A percentile compares a stretch with the other conserved stretches of the same genome.
Conservation (phyloP, 306 rosid genomes). For the Cicer judaicum region DNA sequence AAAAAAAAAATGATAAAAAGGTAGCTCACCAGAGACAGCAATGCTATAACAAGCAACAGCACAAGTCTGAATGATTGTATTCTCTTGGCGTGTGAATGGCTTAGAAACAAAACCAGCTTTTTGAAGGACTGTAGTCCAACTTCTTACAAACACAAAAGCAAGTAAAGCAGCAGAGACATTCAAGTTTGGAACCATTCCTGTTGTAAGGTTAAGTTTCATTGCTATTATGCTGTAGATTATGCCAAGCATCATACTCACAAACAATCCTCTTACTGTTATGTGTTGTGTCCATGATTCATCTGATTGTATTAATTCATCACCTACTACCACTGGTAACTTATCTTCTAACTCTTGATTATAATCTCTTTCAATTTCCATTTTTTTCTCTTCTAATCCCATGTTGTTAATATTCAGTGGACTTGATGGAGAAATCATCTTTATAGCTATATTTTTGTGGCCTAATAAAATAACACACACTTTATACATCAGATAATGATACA, state of each 20-base stretch:
- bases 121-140: constrained; percentile 70
- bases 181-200: constrained; percentile 82
- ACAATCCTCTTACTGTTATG: constrained; percentile 75
- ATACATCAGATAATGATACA: constrained; percentile 29
- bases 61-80: constrained; percentile 90
- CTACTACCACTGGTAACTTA: not conserved
- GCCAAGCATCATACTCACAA: constrained; percentile 79
- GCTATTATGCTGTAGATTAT: constrained; percentile 69
- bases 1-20: no score
- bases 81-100: constrained; percentile 92
- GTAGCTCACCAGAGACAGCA: constrained; percentile 38
- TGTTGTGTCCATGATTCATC: constrained; percentile 67
- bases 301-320: constrained; percentile 38
- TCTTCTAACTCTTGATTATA: constrained; percentile 39
- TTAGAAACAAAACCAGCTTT: constrained; percentile 67
- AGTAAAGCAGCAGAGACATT: constrained; percentile 93
- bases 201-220: constrained; percentile 92
- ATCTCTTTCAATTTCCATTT: constrained; percentile 45
- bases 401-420: constrained; percentile 20
- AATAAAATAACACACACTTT: not conserved
- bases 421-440: constrained; percentile 41
- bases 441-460: not conserved
- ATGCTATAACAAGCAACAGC: constrained; percentile 92
- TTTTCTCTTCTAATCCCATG: constrained; percentile 35
- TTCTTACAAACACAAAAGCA: constrained; percentile 67